These are phyloP conservation scores for Hydnomerulius pinastri DNA, from an alignment of 768 basidiomycete genomes.

Conservation along the genomic window DNA sequence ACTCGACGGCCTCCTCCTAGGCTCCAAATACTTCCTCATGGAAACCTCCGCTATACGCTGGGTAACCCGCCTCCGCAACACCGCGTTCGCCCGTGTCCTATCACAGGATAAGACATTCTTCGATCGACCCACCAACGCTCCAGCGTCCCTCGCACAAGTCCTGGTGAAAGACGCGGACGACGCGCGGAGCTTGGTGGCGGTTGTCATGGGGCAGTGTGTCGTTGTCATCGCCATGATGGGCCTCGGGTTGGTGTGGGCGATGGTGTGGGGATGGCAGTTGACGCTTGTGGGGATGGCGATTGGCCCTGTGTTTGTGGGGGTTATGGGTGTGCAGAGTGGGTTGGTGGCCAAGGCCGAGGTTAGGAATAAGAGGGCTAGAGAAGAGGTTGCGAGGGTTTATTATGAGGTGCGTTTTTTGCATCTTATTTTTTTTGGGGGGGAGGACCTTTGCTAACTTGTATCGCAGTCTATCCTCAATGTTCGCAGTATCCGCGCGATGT, in stretches of 20 bases:
- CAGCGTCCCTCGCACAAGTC: slow-evolving; percentile 65
- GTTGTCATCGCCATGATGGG: slow-evolving; percentile 81
- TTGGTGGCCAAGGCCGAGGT: slow-evolving; percentile 72
- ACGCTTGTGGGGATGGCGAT: slow-evolving; percentile 89
- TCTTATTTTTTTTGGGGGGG: no score
- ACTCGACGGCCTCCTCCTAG: slow-evolving; percentile 72
- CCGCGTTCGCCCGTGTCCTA: slow-evolving; percentile 60
- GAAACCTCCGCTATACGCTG: slow-evolving; percentile 74
- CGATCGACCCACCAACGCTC: slow-evolving; percentile 62
- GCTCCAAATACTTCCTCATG: slow-evolving; percentile 79
- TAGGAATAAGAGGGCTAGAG: slow-evolving; percentile 82
- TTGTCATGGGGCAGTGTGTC: slow-evolving; percentile 67
- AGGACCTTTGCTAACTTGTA: no score
- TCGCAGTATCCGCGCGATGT: slow-evolving; percentile 85
- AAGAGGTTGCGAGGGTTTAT: slow-evolving; percentile 82
- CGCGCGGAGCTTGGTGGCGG: slow-evolving; percentile 72
- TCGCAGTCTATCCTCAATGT: slow-evolving; percentile 82
- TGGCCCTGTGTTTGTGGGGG: slow-evolving; percentile 76
- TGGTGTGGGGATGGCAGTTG: slow-evolving; percentile 87
- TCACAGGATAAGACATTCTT: slow-evolving; percentile 88
- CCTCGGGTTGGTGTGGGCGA: slow-evolving; percentile 87
- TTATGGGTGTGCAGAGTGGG: slow-evolving; percentile 75
- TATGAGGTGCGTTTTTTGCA: slow-evolving; percentile 64
- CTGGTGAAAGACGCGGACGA: slow-evolving; percentile 92
- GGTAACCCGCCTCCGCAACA: slow-evolving; percentile 65